These are phyloP conservation scores for Abrus pulchellus DNA, from an alignment of 306 rosid genomes.

Conservation along the genomic window DNA sequence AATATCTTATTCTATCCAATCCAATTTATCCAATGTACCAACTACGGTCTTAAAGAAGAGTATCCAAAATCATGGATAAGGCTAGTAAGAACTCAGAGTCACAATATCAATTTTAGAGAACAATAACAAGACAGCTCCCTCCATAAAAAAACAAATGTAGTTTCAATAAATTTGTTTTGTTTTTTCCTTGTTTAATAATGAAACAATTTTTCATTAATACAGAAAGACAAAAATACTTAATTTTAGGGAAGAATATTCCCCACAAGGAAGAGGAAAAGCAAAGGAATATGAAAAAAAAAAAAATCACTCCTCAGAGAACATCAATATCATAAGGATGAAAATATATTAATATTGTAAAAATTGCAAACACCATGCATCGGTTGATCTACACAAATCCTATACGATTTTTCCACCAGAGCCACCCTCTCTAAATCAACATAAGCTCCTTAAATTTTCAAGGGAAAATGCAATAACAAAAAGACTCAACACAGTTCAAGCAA, in stretches of 20 bases:
- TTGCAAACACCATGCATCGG: slow-evolving; percentile 11
- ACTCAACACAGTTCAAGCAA: slow-evolving; percentile 19
- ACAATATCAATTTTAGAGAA: background rate
- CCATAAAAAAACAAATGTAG: background rate
- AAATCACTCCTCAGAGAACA: slow-evolving; percentile 4
- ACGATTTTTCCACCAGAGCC: background rate
- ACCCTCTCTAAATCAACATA: slow-evolving; percentile 32
- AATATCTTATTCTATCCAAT: background rate
- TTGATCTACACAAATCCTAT: background rate
- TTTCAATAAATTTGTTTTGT: background rate
- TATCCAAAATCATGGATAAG: background rate
- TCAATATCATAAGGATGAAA: slow-evolving; percentile 21
- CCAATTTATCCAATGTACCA: background rate
- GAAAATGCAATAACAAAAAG: slow-evolving; percentile 20
- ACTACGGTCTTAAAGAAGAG: background rate
- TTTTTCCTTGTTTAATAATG: slow-evolving; percentile 19
- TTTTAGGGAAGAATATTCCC: slow-evolving; percentile 22
- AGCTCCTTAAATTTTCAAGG: slow-evolving; percentile 32
- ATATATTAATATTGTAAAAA: slow-evolving; percentile 11
- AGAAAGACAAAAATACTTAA: background rate
- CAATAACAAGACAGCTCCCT: slow-evolving; percentile 7
- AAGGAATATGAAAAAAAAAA: background rate
- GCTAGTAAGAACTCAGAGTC: background rate
- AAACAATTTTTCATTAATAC: background rate
- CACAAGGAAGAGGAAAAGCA: slow-evolving; percentile 14